Evolutionary conservation across 129 eudicot genomes (phyloP), one percentile per base, ranked within the genome.

Genomic region (Flaveria brownii): DNA sequence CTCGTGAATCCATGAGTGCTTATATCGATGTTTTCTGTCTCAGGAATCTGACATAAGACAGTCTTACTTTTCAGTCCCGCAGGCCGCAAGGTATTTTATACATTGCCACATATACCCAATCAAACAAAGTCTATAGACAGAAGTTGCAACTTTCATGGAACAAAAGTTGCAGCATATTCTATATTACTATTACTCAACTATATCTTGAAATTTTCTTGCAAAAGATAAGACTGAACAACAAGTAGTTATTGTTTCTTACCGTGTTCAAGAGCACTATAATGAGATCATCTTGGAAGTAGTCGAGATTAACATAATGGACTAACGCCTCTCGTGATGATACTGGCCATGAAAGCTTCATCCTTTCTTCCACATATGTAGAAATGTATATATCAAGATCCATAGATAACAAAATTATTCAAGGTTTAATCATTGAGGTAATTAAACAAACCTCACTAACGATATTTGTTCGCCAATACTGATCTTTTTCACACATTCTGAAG

Each of bases 341-440:
- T 42, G 99, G 99, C 99, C 99, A 91, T 51, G 99, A 87, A 84
- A 91, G 80, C 92, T 91, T 94, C 96, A 87, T 87, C 90, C 99
- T 94, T 89, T 87, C 97, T 94, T 94, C 91, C 99, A 86, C 85
- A 81, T 73, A 87, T 72, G 84, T 81, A 81, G 17, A 36, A 47
- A 78, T 66, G 67, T 12, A 78, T 3, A 45, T 68, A 76, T 93
- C 82, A 93, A 81, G 47, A 84, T 76, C 52, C 59, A 47, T 39
- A 22, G 75, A 50, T 13, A 36, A 82, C 61, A 0, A 20, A 9
- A 5, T 59, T 60, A 36, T 72, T 66, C 12, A 67, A 72, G 28
- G 14, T 59, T 68, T 47, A 6, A 47, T 72, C 33, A n/a, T 51
- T 50, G 13, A 55, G 46, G 56, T 43, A 12, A 72, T 1, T 70